phyloP scores from a whole-genome alignment of 2,329 filamentous ascomycete species.

The Acrocalymma vagum region DNA sequence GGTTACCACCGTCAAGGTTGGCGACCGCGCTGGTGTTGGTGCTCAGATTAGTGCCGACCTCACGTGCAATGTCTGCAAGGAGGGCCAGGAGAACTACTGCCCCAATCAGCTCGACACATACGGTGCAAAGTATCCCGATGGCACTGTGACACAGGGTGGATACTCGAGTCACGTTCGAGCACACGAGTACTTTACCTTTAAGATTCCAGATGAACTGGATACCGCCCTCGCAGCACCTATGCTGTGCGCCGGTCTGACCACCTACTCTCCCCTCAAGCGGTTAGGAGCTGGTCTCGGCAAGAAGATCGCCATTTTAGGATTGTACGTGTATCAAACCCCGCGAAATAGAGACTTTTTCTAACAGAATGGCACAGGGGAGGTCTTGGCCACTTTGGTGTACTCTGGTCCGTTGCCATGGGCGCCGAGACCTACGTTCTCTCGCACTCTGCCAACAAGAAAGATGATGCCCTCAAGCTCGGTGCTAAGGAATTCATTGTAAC shows the following conservation, averaged over 20 bases:
- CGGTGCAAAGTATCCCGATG: slow-evolving; percentile 60
- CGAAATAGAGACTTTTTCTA: slow-evolving; percentile 7
- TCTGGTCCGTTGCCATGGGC: slow-evolving; percentile 62
- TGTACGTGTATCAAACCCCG: slow-evolving; percentile 50
- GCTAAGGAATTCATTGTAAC: slow-evolving; percentile 69
- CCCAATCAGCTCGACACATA: slow-evolving; percentile 60
- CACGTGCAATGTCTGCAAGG: slow-evolving; percentile 61
- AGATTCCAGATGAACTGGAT: slow-evolving; percentile 77
- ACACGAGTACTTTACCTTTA: slow-evolving; percentile 79
- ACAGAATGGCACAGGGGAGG: slow-evolving; percentile 49
- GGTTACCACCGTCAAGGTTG: slow-evolving; percentile 58
- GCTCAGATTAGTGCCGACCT: slow-evolving; percentile 60
- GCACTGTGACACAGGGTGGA: slow-evolving; percentile 72
- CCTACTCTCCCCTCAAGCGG: slow-evolving; percentile 79
- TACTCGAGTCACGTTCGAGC: slow-evolving; percentile 74
- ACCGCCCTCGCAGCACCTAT: slow-evolving; percentile 74
- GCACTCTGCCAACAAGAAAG: slow-evolving; percentile 66
- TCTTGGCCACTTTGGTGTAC: slow-evolving; percentile 60
- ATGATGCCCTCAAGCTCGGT: slow-evolving; percentile 66
- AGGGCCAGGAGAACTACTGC: slow-evolving; percentile 63
- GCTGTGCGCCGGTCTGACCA: slow-evolving; percentile 85
- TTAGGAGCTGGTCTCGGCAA: slow-evolving; percentile 80
- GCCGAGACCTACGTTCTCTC: slow-evolving; percentile 70
- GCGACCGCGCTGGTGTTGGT: slow-evolving; percentile 58
- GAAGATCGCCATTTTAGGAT: slow-evolving; percentile 78